These are phyloP conservation scores for Dioscorea zingiberensis DNA, from an alignment of 106 monocot species.

Conservation along the genomic window DNA sequence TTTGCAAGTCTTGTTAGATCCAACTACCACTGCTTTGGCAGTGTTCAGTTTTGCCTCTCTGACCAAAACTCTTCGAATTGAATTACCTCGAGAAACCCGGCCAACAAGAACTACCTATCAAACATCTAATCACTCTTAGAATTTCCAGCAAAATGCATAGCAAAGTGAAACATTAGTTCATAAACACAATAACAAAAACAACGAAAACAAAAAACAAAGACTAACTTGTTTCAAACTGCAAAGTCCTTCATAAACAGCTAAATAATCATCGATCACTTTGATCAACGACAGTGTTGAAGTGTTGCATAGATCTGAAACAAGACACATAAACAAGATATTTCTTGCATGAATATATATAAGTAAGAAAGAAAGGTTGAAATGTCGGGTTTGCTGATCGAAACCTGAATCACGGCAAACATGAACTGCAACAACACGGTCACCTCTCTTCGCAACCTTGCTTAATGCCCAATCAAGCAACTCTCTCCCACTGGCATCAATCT, in stretches of 20 bases:
- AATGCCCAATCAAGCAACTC: conserved; percentile 75
- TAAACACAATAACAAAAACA: no score
- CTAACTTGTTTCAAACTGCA: conserved; percentile 49
- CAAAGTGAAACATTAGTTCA: no score
- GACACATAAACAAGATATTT: not conserved
- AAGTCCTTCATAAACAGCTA: conserved; percentile 42
- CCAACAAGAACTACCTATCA: conserved; percentile 64
- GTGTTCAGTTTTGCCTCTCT: conserved; percentile 59
- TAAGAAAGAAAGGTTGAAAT: not conserved
- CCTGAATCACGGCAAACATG: conserved; percentile 65
- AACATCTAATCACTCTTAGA: not conserved
- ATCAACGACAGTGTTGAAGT: conserved; percentile 26
- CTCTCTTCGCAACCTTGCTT: conserved; percentile 28
- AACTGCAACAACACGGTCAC: conserved; percentile 60
- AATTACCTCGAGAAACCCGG: conserved; percentile 52
- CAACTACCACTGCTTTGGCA: conserved; percentile 61
- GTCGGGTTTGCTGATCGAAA: not conserved
- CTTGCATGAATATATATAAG: no score
- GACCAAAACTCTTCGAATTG: conserved; percentile 53
- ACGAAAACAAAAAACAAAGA: no score
- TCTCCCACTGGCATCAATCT: conserved; percentile 50
- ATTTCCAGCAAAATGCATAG: not conserved
- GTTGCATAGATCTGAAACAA: conserved; percentile 24
- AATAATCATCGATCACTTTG: conserved; percentile 40
- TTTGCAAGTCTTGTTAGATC: conserved; percentile 39